These are phyloP conservation scores for Alternaria brassicae DNA, from an alignment of 2,329 filamentous ascomycete species.

Conservation along the genomic window DNA sequence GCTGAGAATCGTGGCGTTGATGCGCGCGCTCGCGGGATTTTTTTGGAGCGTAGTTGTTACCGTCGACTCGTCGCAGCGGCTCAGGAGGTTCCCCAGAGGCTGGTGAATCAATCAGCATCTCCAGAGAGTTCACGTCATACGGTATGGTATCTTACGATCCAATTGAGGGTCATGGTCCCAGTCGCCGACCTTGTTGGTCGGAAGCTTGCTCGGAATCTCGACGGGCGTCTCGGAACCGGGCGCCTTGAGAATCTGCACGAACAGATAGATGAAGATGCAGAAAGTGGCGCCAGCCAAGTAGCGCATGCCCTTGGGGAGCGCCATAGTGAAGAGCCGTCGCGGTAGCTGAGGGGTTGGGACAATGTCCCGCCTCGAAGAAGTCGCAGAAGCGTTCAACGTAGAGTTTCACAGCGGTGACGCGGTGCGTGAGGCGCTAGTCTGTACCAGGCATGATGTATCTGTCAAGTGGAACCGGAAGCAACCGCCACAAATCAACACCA, in stretches of 20 bases:
- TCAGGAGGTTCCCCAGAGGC: slow-evolving; percentile 85
- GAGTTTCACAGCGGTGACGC: slow-evolving; percentile 22
- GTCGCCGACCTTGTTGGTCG: slow-evolving; percentile 59
- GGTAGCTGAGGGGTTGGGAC: slow-evolving; percentile 3
- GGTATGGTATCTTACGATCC: slow-evolving; percentile 70
- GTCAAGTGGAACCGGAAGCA: slow-evolving; percentile 15
- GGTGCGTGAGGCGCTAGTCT: slow-evolving; percentile 11
- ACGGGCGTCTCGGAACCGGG: slow-evolving; percentile 59
- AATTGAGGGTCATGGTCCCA: slow-evolving; percentile 83
- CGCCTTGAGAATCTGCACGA: slow-evolving; percentile 75
- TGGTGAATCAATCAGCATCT: slow-evolving; percentile 48
- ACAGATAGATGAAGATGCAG: slow-evolving; percentile 77
- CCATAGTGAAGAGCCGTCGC: slow-evolving; percentile 65
- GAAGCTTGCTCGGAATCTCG: slow-evolving; percentile 40
- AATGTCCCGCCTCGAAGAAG: slow-evolving; percentile 17
- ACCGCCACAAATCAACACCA: slow-evolving; percentile 11
- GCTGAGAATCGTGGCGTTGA: slow-evolving; percentile 90
- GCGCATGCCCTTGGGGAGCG: slow-evolving; percentile 83
- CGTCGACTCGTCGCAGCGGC: slow-evolving; percentile 70
- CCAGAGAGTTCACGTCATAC: neutral
- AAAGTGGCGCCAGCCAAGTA: slow-evolving; percentile 75
- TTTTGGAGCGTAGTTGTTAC: slow-evolving; percentile 78
- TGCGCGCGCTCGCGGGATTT: slow-evolving; percentile 77
- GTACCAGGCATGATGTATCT: slow-evolving; percentile 8
- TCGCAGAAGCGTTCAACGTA: slow-evolving; percentile 1